A percentile compares a stretch with the other conserved stretches of the same genome.
phyloP scores from a whole-genome alignment of 768 basidiomycete species.

The Mycena polygramma region DNA sequence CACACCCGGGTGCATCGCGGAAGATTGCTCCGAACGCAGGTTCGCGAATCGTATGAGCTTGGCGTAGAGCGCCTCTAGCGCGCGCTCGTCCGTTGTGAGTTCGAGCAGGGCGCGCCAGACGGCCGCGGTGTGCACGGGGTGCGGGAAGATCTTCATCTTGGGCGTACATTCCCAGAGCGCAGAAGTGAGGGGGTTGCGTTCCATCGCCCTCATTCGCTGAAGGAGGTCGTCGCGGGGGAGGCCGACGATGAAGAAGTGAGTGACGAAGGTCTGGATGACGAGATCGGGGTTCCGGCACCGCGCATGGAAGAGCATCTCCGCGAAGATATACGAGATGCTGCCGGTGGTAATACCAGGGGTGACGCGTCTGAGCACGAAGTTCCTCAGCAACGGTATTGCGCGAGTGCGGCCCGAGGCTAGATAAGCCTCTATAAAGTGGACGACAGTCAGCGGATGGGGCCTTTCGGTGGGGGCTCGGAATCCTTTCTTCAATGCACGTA shows the following conservation, averaged over 20 bases:
- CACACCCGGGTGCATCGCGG: slow-evolving; percentile 26
- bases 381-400: slow-evolving; percentile 51
- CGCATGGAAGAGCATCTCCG: slow-evolving; percentile 60
- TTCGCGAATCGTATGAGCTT: slow-evolving; percentile 52
- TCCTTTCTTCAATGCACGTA: slow-evolving; percentile 43
- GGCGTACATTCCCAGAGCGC: slow-evolving; percentile 28
- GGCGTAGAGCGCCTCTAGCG: slow-evolving; percentile 56
- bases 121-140: slow-evolving; percentile 48
- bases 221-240: slow-evolving; percentile 60
- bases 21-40: slow-evolving; percentile 8
- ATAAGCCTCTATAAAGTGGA: slow-evolving; percentile 53
- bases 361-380: slow-evolving; percentile 42
- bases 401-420: slow-evolving; percentile 48
- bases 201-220: slow-evolving; percentile 18
- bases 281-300: slow-evolving; percentile 43
- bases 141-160: slow-evolving; percentile 51
- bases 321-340: slow-evolving; percentile 50
- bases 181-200: slow-evolving; percentile 11
- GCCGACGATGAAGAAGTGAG: slow-evolving; percentile 65
- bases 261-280: slow-evolving; percentile 60
- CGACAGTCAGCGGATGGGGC: slow-evolving; percentile 47
- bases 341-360: slow-evolving; percentile 35
- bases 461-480: slow-evolving; percentile 23
- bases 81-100: slow-evolving; percentile 38
- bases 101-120: slow-evolving; percentile 56